Conservation (phyloP, 2,329 filamentous ascomycete species). For the Pseudogymnoascus sp. region DNA sequence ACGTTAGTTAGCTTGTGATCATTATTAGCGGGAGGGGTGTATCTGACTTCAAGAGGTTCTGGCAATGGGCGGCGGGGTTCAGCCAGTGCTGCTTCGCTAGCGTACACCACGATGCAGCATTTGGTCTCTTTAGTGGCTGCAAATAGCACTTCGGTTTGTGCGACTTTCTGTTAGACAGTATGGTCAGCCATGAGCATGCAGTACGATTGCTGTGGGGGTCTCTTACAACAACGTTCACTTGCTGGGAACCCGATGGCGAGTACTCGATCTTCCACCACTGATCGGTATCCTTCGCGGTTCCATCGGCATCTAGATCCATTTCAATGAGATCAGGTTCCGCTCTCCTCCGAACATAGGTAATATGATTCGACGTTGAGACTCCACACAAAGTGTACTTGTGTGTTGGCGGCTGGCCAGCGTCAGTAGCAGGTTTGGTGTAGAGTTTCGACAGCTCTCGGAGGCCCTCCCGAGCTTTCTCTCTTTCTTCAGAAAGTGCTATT, state of each 20-base stretch:
- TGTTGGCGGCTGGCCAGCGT: slow-evolving; percentile 19
- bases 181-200: neutral
- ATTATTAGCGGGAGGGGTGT: neutral
- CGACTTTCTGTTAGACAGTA: slow-evolving; percentile 36
- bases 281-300: slow-evolving; percentile 27
- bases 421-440: slow-evolving; percentile 26
- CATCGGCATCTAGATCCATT: slow-evolving; percentile 28
- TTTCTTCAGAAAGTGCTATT: slow-evolving; percentile 24
- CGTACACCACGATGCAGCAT: slow-evolving; percentile 44
- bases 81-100: slow-evolving; percentile 41
- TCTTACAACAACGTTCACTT: slow-evolving; percentile 43
- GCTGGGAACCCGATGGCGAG: slow-evolving; percentile 31
- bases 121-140: slow-evolving; percentile 42
- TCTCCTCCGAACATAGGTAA: slow-evolving; percentile 44
- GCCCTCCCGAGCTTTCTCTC: slow-evolving; percentile 23
- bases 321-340: slow-evolving; percentile 36
- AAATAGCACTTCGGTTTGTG: slow-evolving; percentile 37
- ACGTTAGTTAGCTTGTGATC: slow-evolving; percentile 17
- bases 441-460: slow-evolving; percentile 34
- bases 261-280: slow-evolving; percentile 51
- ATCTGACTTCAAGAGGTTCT: slow-evolving; percentile 30
- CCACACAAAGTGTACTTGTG: slow-evolving; percentile 43
- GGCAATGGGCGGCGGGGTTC: slow-evolving; percentile 32
- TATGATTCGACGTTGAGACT: slow-evolving; percentile 38
- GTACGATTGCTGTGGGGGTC: neutral